These are phyloP conservation scores for Torulaspora indica DNA, from an alignment of 805 yeast genomes.

Conservation along the genomic window DNA sequence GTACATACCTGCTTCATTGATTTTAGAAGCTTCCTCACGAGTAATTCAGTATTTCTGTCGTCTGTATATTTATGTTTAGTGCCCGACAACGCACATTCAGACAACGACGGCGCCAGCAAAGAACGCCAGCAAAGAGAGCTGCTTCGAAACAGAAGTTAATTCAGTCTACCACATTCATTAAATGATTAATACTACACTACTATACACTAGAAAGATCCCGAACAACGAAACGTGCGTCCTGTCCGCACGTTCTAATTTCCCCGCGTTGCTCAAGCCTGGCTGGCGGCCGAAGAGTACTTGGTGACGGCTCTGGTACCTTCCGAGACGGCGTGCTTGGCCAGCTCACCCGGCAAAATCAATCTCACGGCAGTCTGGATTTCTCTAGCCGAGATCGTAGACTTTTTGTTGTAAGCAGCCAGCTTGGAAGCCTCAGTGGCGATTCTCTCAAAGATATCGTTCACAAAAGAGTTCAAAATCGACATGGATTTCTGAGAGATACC, in stretches of 20 bases:
- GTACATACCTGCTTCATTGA: too few species aligned
- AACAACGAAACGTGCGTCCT: too few species aligned
- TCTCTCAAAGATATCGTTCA: conserved; percentile 97
- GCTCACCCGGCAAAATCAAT: conserved; percentile 96
- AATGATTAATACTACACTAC: conserved; percentile 11
- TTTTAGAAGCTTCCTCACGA: too few species aligned
- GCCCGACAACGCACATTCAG: background rate
- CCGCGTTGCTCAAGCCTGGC: conserved; percentile 36
- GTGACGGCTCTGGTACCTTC: conserved; percentile 99
- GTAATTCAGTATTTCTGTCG: too few species aligned
- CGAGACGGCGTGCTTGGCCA: conserved; percentile 96
- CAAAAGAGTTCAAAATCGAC: conserved; percentile 98
- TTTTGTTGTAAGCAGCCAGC: conserved; percentile 98
- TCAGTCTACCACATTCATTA: background rate
- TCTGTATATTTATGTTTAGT: background rate
- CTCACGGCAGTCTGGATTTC: conserved; percentile 98
- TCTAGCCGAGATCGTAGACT: conserved; percentile 95
- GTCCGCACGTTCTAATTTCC: too few species aligned
- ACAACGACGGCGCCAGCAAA: background rate
- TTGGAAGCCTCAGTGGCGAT: conserved; percentile 97
- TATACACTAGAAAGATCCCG: conserved; percentile 9
- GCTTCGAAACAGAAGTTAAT: background rate
- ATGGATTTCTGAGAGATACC: conserved; percentile 98
- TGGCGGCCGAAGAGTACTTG: conserved; percentile 74
- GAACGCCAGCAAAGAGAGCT: background rate